Base-by-base conservation (phyloP, 2,329 filamentous ascomycete genomes). In the Pseudofabraea citricarpa region DNA sequence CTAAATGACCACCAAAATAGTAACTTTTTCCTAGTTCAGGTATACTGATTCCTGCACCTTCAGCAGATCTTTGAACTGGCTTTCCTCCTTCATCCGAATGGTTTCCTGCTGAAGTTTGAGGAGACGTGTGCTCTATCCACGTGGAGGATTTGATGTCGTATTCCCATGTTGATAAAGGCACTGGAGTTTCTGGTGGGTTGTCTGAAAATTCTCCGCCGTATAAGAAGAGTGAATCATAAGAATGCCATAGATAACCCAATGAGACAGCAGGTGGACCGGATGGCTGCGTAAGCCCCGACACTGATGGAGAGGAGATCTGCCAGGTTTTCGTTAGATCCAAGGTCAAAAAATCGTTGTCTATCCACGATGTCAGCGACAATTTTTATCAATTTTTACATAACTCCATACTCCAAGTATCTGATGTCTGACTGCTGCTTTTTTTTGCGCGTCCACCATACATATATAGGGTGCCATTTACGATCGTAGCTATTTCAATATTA, bases 1-100 rank as follows among this genome's bases (percentile, higher is more conserved):
- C 85, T 5, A 87, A 66, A 61, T 90, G 86, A 0, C 86, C 86
- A 20, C 85, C 86, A 63, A 90, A 90, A 60, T 88, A 90, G 71
- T 81, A 90, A 23, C 83, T 87, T 36, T 83, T 65, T 0, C 85
- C 85, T 1, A 89, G 65, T 42, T 81, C 77, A 0, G 83, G 78
- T 1, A 90, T 79, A 21, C 79, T 85, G 12, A 87, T 64, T 0
- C 84, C 84, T 9, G 86, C 83, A 6, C 86, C 86, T 59, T 90
- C 86, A 1, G 85, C 84, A 2, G 84, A 75, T 36, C 85, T 71
- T 57, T 89, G 81, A 2, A 90, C 72, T 1, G 74, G 64, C 16
- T 73, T 64, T 16, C 72, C 72, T 8, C 69, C 75, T 0, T 65
- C 65, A 18, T 78, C 76, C 0, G 84, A 81, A 54, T 78, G 76